These are phyloP conservation scores for Euptelea pleiosperma DNA, from an alignment of 164 flowering plant species.

Conservation along the genomic window DNA sequence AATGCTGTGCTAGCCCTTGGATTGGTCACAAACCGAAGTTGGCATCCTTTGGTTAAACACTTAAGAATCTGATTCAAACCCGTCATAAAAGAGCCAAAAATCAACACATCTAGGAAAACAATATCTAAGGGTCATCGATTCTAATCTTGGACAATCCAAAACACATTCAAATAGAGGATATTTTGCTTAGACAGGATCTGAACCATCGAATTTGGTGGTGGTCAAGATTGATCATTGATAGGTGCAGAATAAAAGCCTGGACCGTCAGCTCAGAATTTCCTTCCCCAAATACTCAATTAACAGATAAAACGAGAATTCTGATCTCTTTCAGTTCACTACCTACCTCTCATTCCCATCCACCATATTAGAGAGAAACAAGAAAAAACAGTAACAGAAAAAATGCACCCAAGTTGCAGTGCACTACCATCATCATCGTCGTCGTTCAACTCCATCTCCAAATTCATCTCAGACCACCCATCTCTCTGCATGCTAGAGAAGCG, in stretches of 20 bases:
- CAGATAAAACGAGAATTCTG: slow-evolving; percentile 1
- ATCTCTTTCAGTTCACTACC: slow-evolving; percentile 1
- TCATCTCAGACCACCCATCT: slow-evolving; percentile 46
- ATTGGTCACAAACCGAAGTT: no score
- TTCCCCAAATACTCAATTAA: neutral
- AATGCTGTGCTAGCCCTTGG: no score
- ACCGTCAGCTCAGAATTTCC: neutral
- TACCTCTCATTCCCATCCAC: slow-evolving; percentile 10
- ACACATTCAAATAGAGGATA: no score
- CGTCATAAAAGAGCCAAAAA: no score
- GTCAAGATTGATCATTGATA: no score
- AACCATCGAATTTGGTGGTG: no score
- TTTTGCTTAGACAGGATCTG: no score
- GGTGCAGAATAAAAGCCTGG: slow-evolving; percentile 9
- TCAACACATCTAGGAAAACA: no score
- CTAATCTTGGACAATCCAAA: no score
- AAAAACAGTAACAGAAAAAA: neutral
- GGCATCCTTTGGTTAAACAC: no score
- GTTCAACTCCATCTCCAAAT: slow-evolving; percentile 40
- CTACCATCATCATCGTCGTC: slow-evolving; percentile 20
- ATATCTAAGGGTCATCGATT: no score
- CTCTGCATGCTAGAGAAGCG: slow-evolving; percentile 46
- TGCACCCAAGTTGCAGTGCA: slow-evolving; percentile 17
- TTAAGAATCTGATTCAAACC: no score
- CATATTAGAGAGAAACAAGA: neutral